A percentile compares a stretch with the other conserved stretches of the same genome.
These are phyloP conservation scores for Tetradesmus obliquus DNA, from an alignment of 139 green algal species.

Conservation along the genomic window DNA sequence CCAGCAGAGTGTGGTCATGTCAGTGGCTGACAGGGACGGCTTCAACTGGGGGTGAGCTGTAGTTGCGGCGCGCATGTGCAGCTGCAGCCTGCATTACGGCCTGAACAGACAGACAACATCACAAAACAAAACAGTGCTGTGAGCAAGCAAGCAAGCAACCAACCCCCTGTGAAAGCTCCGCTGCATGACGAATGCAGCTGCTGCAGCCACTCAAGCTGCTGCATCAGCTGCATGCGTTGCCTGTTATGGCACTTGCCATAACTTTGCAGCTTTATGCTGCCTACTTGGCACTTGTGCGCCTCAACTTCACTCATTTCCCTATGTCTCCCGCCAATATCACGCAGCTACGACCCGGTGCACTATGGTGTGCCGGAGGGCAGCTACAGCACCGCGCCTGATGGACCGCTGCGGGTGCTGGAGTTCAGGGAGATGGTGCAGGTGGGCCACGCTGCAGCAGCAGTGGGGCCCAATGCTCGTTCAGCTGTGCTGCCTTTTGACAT, in stretches of 20 bases:
- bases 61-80: background rate
- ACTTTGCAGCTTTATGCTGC: too few relatives aligned
- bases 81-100: background rate
- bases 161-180: too few relatives aligned
- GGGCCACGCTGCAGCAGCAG: background rate
- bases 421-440: conserved; percentile 84
- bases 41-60: conserved; percentile 89
- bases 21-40: conserved; percentile 76
- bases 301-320: too few relatives aligned
- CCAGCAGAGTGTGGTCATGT: conserved; percentile 79
- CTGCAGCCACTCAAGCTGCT: too few relatives aligned
- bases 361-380: conserved; percentile 89
- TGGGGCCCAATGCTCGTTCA: background rate
- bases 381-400: conserved; percentile 87
- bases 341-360: conserved; percentile 59
- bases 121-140: too few relatives aligned
- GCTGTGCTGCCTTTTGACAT: too few relatives aligned
- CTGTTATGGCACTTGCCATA: too few relatives aligned
- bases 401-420: conserved; percentile 74
- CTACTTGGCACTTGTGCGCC: too few relatives aligned
- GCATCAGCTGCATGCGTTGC: too few relatives aligned
- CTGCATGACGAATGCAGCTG: too few relatives aligned
- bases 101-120: background rate
- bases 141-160: too few relatives aligned
- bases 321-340: too few relatives aligned